Evolutionary conservation across 345 rosid species (phyloP), one percentile per base, ranked within the genome.

Genomic region (Trapa incisa): DNA sequence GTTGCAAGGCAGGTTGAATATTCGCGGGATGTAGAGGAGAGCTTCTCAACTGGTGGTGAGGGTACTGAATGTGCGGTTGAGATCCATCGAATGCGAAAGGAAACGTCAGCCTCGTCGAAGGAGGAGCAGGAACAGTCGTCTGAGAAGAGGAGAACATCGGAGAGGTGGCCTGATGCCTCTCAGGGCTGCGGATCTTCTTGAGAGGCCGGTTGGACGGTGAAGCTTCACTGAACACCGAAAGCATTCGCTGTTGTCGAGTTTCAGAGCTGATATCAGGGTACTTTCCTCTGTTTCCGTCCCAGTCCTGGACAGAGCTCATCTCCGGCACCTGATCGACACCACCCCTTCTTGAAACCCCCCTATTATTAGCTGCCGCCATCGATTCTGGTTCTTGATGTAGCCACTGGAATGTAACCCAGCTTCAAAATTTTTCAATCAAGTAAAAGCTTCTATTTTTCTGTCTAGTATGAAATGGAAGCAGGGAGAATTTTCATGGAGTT

Each of bases 151-250:
- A 38, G 52, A 38, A 12, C 74, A 66, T 15, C 64, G 37, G 15
- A 73, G 67, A 10, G 80, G 56, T 65, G 47, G 47, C 63, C 15
- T 16, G 67, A 67, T 80, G 83, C 47, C 85, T 79, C 70, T 85
- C 87, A 39, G 88, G 83, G 77, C 87, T 88, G 22, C 84, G 78
- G 61, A 75, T 78, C 76, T 88, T 91, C 75, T 84, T 91, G 61
- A 77, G 78, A 75, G 93, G 87, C 67, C 86, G 80, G 15, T 70
- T 64, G 2, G 87, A 81, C 78, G 72, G 29, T 67, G 86, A 82
- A 76, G 86, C 82, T 72, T 80, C 89, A 71, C 79, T 81, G 41
- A 82, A 77, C 76, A 78, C 78, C 7, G 81, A 35, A 54, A 54
- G 80, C 76, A 74, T 82, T 86, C 92, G 72, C 74, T 76, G 82